Base-by-base conservation (phyloP, 2,329 filamentous ascomycete species). In the Sclerotinia borealis region DNA sequence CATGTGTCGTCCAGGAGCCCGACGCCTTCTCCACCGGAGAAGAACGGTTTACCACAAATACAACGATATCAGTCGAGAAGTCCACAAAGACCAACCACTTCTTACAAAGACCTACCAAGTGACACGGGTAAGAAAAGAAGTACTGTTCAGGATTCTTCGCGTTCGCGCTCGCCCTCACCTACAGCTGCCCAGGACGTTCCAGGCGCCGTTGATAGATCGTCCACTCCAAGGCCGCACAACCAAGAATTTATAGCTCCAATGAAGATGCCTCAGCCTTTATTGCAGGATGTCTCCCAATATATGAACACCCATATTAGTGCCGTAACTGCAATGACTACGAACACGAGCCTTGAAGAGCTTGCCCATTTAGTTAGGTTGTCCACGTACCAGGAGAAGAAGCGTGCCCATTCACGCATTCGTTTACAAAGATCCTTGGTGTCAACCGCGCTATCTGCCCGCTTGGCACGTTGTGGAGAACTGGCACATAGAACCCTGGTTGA, bases 301-400 rank as follows among this genome's bases (percentile, higher is more conserved):
- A 81, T 83, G 51, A 88, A 89, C 72, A 77, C 83, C 17, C 81
- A 83, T 68, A 75, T 88, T 62, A 80, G 64, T 59, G 66, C 66
- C 59, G 69, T 78, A 54, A 76, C 83, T 55, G 80, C 83, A 43
- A 84, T 88, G 66, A 81, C 80, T 59, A 85, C 88, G 51, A 83
- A 85, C 64, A 91, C 88, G 51, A 89, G 87, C 17, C 79, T 93
- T 66, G 86, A 90, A 72, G 89, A 93, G 76, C 83, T 93, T 68
- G 89, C 89, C 59, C 89, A 92, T 75, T 77, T 93, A 70, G 88
- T 92, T 68, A 86, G 89, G 66, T 79, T 92, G 66, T 89, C 89
- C 74, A 89, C 87, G 72, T 92, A 92, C 75, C 90, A 93, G 77
- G 88, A 91, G 80, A 88, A 89, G 80, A 90, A 91, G 80, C 85